phyloP scores from a whole-genome alignment of 2,329 filamentous ascomycete genomes.

The Colletotrichum euphorbiae region DNA sequence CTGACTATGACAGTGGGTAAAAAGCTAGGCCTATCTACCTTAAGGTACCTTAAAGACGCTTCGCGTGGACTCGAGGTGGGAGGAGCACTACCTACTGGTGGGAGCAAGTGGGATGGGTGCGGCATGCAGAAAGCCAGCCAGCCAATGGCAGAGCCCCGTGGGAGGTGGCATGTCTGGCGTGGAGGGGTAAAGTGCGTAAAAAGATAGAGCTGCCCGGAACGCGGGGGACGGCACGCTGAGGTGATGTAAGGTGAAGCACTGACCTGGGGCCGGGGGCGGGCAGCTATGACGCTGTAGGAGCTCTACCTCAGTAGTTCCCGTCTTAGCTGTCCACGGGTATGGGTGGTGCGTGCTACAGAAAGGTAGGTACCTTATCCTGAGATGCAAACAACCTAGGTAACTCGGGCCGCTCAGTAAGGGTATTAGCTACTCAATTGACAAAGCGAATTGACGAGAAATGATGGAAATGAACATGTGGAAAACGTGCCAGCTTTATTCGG shows the following conservation, averaged over 20 bases:
- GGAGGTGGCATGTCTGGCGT: slow-evolving; percentile 37
- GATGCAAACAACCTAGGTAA: not conserved
- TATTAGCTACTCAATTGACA: too few species aligned
- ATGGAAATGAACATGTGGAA: not conserved
- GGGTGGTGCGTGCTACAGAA: not conserved
- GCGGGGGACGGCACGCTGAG: slow-evolving; percentile 25
- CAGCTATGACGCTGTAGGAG: slow-evolving; percentile 10
- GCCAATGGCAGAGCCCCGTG: slow-evolving; percentile 23
- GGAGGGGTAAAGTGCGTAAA: slow-evolving; percentile 35
- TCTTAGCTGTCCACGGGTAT: not conserved
- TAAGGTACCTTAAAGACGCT: too few species aligned
- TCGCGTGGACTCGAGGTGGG: not conserved
- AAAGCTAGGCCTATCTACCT: not conserved
- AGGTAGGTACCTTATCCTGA: not conserved
- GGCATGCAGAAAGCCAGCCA: slow-evolving; percentile 13
- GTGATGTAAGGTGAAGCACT: slow-evolving; percentile 11
- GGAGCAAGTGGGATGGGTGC: slow-evolving; percentile 16
- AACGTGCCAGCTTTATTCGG: not conserved
- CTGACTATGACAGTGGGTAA: slow-evolving; percentile 21
- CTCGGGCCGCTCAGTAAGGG: too few species aligned
- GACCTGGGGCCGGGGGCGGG: slow-evolving; percentile 19
- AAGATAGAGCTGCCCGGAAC: slow-evolving; percentile 5
- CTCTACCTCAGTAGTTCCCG: not conserved
- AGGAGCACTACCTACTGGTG: not conserved
- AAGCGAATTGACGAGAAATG: not conserved